phyloP scores from a whole-genome alignment of 495 filamentous ascomycete genomes.

The Mycothermus thermophilus region DNA sequence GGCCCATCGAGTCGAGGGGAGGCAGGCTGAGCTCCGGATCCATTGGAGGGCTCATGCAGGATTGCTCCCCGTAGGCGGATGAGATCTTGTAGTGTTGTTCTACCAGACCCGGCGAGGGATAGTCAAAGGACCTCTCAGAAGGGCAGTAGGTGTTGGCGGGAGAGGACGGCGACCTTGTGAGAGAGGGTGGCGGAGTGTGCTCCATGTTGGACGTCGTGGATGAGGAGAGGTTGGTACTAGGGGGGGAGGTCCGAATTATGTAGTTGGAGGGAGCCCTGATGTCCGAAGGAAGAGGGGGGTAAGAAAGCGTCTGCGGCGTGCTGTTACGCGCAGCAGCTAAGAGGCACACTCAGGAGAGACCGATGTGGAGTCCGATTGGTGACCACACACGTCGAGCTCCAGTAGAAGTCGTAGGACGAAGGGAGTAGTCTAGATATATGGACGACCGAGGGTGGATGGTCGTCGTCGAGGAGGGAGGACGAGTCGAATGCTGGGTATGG shows the following conservation, averaged over 20 bases:
- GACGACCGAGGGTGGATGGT: conserved; percentile 5
- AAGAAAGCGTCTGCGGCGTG: conserved; percentile 11
- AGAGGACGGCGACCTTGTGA: conserved; percentile 34
- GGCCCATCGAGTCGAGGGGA: conserved; percentile 30
- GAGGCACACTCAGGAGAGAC: too few relatives aligned
- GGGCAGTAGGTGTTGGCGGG: conserved; percentile 34
- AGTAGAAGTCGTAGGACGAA: conserved; percentile 8
- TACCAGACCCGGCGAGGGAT: conserved; percentile 30
- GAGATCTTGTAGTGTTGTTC: conserved; percentile 35
- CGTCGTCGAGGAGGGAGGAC: conserved; percentile 7
- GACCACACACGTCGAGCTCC: conserved; percentile 10
- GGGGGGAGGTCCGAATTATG: conserved; percentile 5
- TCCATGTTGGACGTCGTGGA: conserved; percentile 25
- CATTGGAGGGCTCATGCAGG: conserved; percentile 26
- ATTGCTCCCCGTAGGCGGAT: conserved; percentile 30
- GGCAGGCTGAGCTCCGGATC: conserved; percentile 28
- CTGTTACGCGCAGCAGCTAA: too few relatives aligned
- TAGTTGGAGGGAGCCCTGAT: conserved; percentile 10
- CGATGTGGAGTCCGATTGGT: conserved; percentile 21
- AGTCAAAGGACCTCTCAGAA: conserved; percentile 34
- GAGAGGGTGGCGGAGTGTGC: conserved; percentile 34
- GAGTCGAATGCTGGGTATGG: too few relatives aligned
- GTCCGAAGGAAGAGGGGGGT: conserved; percentile 11
- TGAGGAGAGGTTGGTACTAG: background rate
- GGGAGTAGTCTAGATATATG: conserved; percentile 19